Evolutionary conservation across 495 filamentous ascomycete genomes (phyloP), one percentile per base, ranked within the genome.

Genomic region (Penicillium mononematosum): DNA sequence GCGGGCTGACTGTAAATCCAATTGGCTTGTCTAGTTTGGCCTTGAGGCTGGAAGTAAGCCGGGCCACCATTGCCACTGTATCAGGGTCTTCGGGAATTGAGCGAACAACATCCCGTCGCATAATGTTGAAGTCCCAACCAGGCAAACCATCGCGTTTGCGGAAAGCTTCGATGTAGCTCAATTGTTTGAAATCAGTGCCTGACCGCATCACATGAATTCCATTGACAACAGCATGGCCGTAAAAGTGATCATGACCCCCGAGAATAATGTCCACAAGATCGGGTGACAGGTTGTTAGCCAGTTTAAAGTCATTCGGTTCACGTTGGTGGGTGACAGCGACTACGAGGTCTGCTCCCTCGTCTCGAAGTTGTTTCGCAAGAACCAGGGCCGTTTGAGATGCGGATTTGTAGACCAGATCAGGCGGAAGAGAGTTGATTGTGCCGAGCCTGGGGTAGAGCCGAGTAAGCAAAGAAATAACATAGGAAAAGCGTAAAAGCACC

Each of bases 171-270:
- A 96, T 80, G 65, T 96, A 96, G 61, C 88, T 92, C 4, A 96
- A 70, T 59, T 96, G 89, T 72, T 91, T 93, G 71, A 96, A 96
- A 67, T 96, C 92, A 20, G 83, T 88, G 0, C 92, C 91, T 0
- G 89, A 93, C 3, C 92, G 83, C 3, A 96, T 77, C 2, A 95
- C 78, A 63, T 96, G 91, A 4, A 81, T 85, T 14, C 85, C 84
- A 58, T 95, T 94, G 61, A 91, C 78, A 49, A 89, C 48, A 43
- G 79, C 77, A 68, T 96, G 91, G 31, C 77, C 78, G 61, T 96
- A 96, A 67, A 87, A 92, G 63, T 96, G 92, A 57, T 96, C 92
- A 62, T 96, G 92, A 4, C 92, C 92, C 42, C 92, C 91, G 1
- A 96, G 77, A 25, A 96, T 87, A 27, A 96, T 79, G 67, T 96